These are phyloP conservation scores for Debaryomyces maramus DNA, from an alignment of 805 yeast genomes.

Conservation along the genomic window DNA sequence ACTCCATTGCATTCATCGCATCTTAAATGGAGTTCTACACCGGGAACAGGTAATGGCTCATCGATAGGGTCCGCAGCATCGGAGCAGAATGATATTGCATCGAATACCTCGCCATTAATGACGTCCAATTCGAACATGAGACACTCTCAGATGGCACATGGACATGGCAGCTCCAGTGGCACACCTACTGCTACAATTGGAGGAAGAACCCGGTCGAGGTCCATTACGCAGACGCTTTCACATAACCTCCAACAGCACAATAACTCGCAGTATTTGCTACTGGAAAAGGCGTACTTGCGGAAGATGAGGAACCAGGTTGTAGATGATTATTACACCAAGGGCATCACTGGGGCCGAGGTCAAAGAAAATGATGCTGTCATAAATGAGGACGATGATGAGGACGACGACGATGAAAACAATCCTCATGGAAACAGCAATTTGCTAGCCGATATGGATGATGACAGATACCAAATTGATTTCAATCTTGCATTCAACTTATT, in stretches of 20 bases:
- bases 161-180: neutral
- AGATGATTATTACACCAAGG: constrained; percentile 74
- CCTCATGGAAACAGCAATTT: constrained; percentile 24
- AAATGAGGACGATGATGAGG: constrained; percentile 24
- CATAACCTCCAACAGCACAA: constrained; percentile 12
- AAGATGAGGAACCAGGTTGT: constrained; percentile 59
- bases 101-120: neutral
- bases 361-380: constrained; percentile 12
- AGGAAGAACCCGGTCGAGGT: constrained; percentile 16
- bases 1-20: neutral
- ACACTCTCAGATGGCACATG: no score
- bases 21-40: neutral
- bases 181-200: neutral
- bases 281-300: constrained; percentile 65
- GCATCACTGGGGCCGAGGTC: constrained; percentile 46
- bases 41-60: neutral
- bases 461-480: constrained; percentile 50
- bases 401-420: constrained; percentile 22
- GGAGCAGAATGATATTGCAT: neutral
- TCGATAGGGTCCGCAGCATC: neutral
- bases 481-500: constrained; percentile 37
- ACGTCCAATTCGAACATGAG: neutral
- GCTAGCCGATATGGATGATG: constrained; percentile 42
- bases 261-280: constrained; percentile 46
- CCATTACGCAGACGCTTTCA: constrained; percentile 17